These are phyloP conservation scores for Crepidotus variabilis DNA, from an alignment of 768 basidiomycete genomes.

Conservation along the genomic window DNA sequence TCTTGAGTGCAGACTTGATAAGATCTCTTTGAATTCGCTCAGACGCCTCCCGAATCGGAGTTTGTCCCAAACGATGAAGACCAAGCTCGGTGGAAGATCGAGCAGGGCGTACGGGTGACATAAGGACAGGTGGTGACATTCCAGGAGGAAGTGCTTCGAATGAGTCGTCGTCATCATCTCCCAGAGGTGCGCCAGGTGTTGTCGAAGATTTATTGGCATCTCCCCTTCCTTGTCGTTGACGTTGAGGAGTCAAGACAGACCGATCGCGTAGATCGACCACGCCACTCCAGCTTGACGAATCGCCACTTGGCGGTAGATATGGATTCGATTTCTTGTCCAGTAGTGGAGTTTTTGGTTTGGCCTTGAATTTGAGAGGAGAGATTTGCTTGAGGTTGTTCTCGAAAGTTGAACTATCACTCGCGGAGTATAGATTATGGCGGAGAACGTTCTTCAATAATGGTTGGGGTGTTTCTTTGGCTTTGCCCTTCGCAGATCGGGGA, in stretches of 20 bases:
- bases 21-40: slow-evolving; percentile 64
- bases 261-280: slow-evolving; percentile 69
- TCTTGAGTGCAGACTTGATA: slow-evolving; percentile 45
- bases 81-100: slow-evolving; percentile 46
- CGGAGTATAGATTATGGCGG: slow-evolving; percentile 44
- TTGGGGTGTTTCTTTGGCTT: slow-evolving; percentile 37
- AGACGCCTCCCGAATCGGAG: slow-evolving; percentile 72
- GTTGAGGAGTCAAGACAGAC: slow-evolving; percentile 41
- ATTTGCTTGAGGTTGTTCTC: slow-evolving; percentile 26
- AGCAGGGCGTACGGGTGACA: slow-evolving; percentile 52
- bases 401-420: slow-evolving; percentile 34
- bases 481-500: slow-evolving; percentile 38
- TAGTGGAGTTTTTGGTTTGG: slow-evolving; percentile 55
- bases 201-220: slow-evolving; percentile 17
- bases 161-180: slow-evolving; percentile 45
- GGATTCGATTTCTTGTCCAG: slow-evolving; percentile 53
- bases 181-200: slow-evolving; percentile 19
- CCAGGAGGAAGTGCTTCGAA: slow-evolving; percentile 51
- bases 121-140: slow-evolving; percentile 56
- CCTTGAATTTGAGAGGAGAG: slow-evolving; percentile 49
- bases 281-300: slow-evolving; percentile 63
- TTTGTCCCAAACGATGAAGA: slow-evolving; percentile 46
- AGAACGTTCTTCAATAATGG: slow-evolving; percentile 48
- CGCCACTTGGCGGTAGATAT: slow-evolving; percentile 49
- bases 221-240: slow-evolving; percentile 22